These are phyloP conservation scores for Colletotrichum sp. DNA, from an alignment of 2,329 filamentous ascomycete species.

Conservation along the genomic window DNA sequence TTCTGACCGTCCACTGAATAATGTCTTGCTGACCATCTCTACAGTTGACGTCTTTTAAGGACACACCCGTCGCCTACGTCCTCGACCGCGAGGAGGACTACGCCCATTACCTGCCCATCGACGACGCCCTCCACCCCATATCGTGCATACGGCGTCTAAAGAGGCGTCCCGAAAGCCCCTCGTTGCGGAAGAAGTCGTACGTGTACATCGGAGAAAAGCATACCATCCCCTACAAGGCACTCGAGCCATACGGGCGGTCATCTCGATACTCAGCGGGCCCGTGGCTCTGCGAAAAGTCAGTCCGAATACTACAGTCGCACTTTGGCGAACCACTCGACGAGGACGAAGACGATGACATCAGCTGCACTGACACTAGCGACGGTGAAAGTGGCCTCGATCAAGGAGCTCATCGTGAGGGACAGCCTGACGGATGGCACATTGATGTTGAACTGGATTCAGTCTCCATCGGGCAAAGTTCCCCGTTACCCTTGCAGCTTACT, in stretches of 20 bases:
- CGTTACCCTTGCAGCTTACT: background rate
- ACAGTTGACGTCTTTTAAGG: background rate
- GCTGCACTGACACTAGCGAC: background rate
- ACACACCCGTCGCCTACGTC: background rate
- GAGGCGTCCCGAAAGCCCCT: background rate
- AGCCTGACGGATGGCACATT: background rate
- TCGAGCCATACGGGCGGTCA: rapidly evolving
- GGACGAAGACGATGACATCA: background rate
- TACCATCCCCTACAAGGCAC: background rate
- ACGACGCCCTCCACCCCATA: background rate
- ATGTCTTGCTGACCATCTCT: background rate
- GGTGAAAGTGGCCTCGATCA: rapidly evolving
- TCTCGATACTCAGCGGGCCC: background rate
- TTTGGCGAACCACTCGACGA: background rate
- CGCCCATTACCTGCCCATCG: background rate
- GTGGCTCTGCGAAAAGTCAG: background rate
- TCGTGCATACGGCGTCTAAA: background rate
- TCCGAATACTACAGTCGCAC: background rate
- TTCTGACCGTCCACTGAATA: rapidly evolving
- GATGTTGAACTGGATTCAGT: background rate
- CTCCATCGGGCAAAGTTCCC: background rate
- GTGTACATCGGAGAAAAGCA: background rate
- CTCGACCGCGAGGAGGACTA: background rate
- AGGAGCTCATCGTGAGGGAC: background rate
- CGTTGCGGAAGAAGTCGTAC: background rate